A percentile compares a stretch with the other conserved stretches of the same genome.
These are phyloP conservation scores for Metschnikowia kunwiensis DNA, from an alignment of 805 yeast genomes.

Conservation along the genomic window DNA sequence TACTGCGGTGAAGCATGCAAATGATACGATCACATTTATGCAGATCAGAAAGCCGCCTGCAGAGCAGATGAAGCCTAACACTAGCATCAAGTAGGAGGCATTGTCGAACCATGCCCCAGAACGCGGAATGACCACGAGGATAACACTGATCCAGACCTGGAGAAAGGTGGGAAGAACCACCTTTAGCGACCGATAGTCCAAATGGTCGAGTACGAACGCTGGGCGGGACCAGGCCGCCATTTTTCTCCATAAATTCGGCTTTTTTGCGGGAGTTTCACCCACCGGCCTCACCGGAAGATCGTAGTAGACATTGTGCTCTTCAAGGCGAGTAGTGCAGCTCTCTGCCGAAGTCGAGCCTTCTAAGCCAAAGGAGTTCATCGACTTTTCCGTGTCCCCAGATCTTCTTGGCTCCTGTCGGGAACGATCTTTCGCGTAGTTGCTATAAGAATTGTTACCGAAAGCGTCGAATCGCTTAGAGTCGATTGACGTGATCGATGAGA, in stretches of 20 bases:
- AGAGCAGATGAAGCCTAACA: constrained; percentile 26
- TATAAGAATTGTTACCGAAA: too few relatives aligned
- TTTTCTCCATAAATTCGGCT: constrained; percentile 4
- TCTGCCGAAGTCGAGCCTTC: background rate
- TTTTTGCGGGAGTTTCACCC: constrained; percentile 1
- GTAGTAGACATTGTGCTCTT: constrained; percentile 1
- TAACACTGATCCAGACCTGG: constrained; percentile 27
- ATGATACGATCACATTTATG: constrained; percentile 17
- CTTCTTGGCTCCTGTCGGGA: too few relatives aligned
- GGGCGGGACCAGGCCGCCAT: constrained; percentile 19
- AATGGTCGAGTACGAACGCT: constrained; percentile 25
- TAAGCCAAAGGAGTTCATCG: too few relatives aligned
- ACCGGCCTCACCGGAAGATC: background rate
- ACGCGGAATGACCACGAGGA: constrained; percentile 24
- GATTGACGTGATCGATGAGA: too few relatives aligned
- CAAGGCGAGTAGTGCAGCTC: background rate
- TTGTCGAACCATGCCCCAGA: constrained; percentile 29
- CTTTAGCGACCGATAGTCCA: constrained; percentile 26
- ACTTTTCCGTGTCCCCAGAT: too few relatives aligned
- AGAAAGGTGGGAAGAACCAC: constrained; percentile 25
- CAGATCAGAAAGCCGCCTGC: constrained; percentile 29
- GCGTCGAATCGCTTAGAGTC: too few relatives aligned
- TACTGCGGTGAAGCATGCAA: constrained; percentile 18
- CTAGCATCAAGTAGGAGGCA: constrained; percentile 28
- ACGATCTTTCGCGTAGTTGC: too few relatives aligned